Base-by-base conservation (phyloP, 345 rosid genomes). In the Gossypium raimondii region DNA sequence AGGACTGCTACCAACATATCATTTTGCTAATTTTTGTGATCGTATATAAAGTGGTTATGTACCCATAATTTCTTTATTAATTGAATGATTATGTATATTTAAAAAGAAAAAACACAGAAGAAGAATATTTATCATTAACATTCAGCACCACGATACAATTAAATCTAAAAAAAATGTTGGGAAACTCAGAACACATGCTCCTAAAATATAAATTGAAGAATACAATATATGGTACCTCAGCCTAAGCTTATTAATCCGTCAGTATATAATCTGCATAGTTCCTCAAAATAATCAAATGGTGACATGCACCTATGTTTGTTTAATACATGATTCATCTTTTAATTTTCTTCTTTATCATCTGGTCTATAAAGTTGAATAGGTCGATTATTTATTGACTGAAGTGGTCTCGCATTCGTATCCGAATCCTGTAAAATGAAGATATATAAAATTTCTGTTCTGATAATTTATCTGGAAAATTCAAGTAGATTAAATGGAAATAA, bases 401-500 rank as follows among this genome's bases (percentile, higher is more conserved):
- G 11, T 7, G 93, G 98, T 64, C 98, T 87, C 29, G 98, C 92
- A 77, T 93, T 93, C 17, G 85, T 69, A 62, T 86, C 24, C 0
- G 96, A 77, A 25, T 75, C 86, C 95, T 92, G 89, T 72, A 81
- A 79, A 69, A 20, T 18, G 58, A 3, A 67, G 18, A 25, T 25
- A 47, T 47, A 47, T 47, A 2, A 7, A 55, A 53, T 17, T 7
- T 55, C 22, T 17, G 58, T 55, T 55, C 11, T 3, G 58, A 55
- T 20, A 55, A n/a, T 8, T 55, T 10, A 8, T n/a, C 22, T n/a
- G 24, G 24, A 1, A 53, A 53, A n/a, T n/a, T 53, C 22, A 53
- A 53, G 58, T 53, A 34, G 38, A 34, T 34, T 34, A 4, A 5
- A 34, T 34, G 16, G 14, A 50, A 51, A 55, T 55, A 17, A 16